Evolutionary conservation across 495 filamentous ascomycete species (phyloP).

Genomic region (Neurospora africana): DNA sequence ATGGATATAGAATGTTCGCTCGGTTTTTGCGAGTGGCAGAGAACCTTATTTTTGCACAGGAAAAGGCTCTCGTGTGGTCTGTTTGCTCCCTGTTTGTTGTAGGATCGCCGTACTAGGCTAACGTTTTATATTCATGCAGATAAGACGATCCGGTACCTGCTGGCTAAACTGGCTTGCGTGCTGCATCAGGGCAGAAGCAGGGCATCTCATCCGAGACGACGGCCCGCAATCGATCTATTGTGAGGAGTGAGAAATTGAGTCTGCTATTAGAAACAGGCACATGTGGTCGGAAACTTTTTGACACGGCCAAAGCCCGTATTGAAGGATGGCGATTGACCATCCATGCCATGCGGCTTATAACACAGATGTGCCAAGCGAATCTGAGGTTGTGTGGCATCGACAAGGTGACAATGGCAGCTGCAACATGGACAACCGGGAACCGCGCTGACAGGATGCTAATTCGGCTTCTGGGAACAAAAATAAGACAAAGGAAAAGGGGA

Average conservation of each 20-base stretch:
- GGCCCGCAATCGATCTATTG: not conserved
- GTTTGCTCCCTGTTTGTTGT: too few relatives aligned
- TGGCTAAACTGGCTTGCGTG: not conserved
- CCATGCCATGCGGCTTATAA: not conserved
- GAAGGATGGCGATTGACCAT: not conserved
- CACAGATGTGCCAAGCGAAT: not conserved
- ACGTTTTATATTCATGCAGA: too few relatives aligned
- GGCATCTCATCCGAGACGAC: not conserved
- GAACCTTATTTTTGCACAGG: too few relatives aligned
- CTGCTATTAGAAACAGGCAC: not conserved
- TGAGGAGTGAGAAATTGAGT: not conserved
- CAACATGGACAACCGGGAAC: constrained; percentile 4
- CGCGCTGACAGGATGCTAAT: constrained; percentile 1
- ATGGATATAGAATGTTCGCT: too few relatives aligned
- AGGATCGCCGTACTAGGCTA: too few relatives aligned
- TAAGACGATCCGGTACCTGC: not conserved
- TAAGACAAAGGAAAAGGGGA: not conserved
- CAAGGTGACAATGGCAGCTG: constrained; percentile 10
- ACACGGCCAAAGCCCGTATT: not conserved
- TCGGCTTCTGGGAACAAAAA: not conserved
- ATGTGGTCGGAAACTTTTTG: not conserved
- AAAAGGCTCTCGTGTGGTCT: too few relatives aligned
- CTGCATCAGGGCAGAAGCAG: not conserved
- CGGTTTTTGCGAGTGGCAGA: too few relatives aligned
- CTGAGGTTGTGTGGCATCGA: not conserved